Conservation (phyloP, 2,329 filamentous ascomycete species). For the Alternaria alternata region DNA sequence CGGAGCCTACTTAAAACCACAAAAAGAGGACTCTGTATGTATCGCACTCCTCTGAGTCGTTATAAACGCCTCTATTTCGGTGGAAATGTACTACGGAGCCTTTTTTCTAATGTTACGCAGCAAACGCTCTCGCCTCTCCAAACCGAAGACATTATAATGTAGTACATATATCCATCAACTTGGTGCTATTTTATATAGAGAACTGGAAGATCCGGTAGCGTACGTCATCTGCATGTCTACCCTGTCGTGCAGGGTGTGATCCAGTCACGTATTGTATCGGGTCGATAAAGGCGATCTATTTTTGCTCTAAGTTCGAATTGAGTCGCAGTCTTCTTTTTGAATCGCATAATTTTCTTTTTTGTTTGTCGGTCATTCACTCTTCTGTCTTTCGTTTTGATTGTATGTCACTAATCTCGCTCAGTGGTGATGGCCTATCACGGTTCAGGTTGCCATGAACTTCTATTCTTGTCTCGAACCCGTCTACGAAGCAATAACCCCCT, state of each 20-base stretch:
- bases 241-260: not conserved
- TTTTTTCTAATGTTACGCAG: no score
- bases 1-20: not conserved
- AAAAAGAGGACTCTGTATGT: not conserved
- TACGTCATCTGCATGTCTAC: not conserved
- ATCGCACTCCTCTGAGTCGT: no score
- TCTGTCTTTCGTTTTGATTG: not conserved
- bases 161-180: not conserved
- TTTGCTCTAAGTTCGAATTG: no score
- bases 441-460: not conserved
- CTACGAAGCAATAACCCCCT: not conserved
- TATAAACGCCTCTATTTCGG: no score
- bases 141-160: no score
- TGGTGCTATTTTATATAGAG: not conserved
- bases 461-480: not conserved
- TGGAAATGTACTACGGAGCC: no score
- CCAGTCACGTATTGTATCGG: not conserved
- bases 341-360: not conserved
- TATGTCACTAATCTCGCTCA: not conserved
- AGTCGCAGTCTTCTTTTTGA: not conserved
- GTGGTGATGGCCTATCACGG: not conserved
- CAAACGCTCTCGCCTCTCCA: no score
- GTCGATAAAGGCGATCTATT: no score
- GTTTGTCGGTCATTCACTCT: not conserved
- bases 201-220: not conserved